Evolutionary conservation across 257 asterid species (phyloP).

Genomic region (Schizonepeta tenuifolia): DNA sequence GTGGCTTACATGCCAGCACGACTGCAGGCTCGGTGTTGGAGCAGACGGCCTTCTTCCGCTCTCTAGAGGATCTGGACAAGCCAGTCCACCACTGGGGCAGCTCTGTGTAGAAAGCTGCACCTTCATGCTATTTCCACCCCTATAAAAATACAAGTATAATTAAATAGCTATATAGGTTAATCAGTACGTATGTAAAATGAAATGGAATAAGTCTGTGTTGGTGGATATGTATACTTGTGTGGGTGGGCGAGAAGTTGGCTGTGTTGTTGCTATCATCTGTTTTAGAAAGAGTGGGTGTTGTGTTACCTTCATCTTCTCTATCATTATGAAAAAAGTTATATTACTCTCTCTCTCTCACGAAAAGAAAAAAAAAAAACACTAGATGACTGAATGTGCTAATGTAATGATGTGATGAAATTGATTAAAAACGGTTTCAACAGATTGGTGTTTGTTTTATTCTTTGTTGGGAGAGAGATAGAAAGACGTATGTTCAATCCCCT

Average conservation of each 20-base stretch:
- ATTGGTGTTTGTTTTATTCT: too few relatives aligned
- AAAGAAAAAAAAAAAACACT: too few relatives aligned
- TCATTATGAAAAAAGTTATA: constrained; percentile 18
- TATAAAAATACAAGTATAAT: not conserved
- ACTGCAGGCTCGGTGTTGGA: constrained; percentile 63
- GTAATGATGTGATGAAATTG: too few relatives aligned
- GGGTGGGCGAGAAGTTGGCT: constrained; percentile 23
- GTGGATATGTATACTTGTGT: constrained; percentile 9
- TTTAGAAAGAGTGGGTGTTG: constrained; percentile 9
- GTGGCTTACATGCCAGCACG: constrained; percentile 30
- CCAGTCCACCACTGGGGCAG: constrained; percentile 47
- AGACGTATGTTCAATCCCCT: too few relatives aligned
- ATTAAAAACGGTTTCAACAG: too few relatives aligned
- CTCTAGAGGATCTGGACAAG: constrained; percentile 86
- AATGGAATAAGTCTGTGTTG: constrained; percentile 21
- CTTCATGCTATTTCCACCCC: constrained; percentile 1
- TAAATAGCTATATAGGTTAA: not conserved
- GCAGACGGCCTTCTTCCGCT: constrained; percentile 83
- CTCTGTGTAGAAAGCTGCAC: not conserved
- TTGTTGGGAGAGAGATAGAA: too few relatives aligned
- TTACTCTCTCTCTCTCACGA: not conserved
- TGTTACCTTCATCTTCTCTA: not conserved
- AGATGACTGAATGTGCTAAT: too few relatives aligned
- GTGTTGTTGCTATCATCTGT: constrained; percentile 7
- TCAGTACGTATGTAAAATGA: constrained; percentile 1